These are phyloP conservation scores for Dendrobium officinale DNA, from an alignment of 106 monocot species.

Conservation along the genomic window DNA sequence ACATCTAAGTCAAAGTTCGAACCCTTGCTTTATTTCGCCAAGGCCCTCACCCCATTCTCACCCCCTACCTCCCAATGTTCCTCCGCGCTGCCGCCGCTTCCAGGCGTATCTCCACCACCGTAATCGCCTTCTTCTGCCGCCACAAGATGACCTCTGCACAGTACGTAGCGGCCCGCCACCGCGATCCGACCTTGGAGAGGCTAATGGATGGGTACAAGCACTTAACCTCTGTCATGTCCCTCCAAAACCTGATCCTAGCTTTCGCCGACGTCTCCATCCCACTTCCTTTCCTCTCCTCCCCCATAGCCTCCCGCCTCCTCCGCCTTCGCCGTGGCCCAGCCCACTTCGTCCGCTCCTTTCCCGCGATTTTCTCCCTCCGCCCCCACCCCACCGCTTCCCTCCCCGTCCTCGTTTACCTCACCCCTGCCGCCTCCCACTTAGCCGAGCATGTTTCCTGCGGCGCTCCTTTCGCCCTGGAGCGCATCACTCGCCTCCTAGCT, in stretches of 20 bases:
- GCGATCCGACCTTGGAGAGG: slow-evolving; percentile 80
- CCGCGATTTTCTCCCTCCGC: slow-evolving; percentile 53
- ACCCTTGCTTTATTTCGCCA: not conserved
- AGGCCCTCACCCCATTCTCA: not conserved
- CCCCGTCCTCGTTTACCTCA: slow-evolving; percentile 30
- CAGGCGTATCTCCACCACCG: not conserved
- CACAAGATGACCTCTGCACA: slow-evolving; percentile 58
- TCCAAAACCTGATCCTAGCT: slow-evolving; percentile 62
- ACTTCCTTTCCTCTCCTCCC: slow-evolving; percentile 41
- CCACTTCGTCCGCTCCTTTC: slow-evolving; percentile 58
- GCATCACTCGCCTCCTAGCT: slow-evolving; percentile 34
- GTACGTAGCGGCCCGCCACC: slow-evolving; percentile 44
- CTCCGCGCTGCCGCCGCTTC: not conserved
- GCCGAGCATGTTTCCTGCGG: not conserved
- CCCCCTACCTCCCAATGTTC: not conserved
- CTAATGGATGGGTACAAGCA: slow-evolving; percentile 64
- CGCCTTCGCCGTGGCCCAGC: slow-evolving; percentile 46
- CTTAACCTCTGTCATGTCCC: slow-evolving; percentile 39
- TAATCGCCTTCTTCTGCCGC: slow-evolving; percentile 14
- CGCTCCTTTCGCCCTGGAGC: slow-evolving; percentile 6
- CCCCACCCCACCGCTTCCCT: slow-evolving; percentile 20
- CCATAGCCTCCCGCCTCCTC: slow-evolving; percentile 37
- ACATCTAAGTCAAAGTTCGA: too few relatives aligned
- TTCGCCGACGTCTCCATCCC: slow-evolving; percentile 44
- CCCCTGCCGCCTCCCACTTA: slow-evolving; percentile 35